These are phyloP conservation scores for Medicago arabica DNA, from an alignment of 306 rosid genomes.

Conservation along the genomic window DNA sequence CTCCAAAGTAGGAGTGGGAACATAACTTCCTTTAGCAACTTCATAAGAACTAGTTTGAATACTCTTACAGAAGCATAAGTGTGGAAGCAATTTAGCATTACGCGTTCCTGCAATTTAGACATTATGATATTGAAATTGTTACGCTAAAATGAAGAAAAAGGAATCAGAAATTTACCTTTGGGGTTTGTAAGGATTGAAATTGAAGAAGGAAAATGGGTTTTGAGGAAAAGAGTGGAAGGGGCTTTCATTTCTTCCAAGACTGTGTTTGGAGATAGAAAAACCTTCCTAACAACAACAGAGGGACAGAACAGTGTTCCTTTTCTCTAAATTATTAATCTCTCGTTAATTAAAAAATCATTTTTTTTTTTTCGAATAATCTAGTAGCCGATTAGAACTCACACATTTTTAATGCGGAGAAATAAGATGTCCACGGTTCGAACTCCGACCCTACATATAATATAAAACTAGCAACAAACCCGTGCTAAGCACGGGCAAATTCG, in stretches of 20 bases:
- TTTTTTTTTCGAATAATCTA: no score
- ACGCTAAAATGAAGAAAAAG: background rate
- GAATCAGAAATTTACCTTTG: conserved; percentile 48
- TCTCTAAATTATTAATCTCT: no score
- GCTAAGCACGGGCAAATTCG: no score
- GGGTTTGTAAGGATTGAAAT: conserved; percentile 43
- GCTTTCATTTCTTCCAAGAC: conserved; percentile 41
- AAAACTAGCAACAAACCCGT: no score
- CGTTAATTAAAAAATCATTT: no score
- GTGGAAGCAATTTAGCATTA: conserved; percentile 44
- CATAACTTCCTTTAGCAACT: conserved; percentile 80
- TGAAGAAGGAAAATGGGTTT: conserved; percentile 59
- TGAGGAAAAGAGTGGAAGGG: conserved; percentile 66
- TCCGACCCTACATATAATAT: no score
- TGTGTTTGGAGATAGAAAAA: background rate
- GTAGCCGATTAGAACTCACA: no score
- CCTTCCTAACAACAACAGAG: background rate
- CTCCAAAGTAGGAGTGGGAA: conserved; percentile 56
- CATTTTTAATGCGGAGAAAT: no score
- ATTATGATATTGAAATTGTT: background rate
- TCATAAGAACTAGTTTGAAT: conserved; percentile 76
- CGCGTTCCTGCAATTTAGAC: conserved; percentile 42
- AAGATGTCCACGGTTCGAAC: no score
- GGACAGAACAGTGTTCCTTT: no score
- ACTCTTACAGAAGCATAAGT: conserved; percentile 52